phyloP scores from a whole-genome alignment of 805 yeast genomes.

The Starmera caribaea region DNA sequence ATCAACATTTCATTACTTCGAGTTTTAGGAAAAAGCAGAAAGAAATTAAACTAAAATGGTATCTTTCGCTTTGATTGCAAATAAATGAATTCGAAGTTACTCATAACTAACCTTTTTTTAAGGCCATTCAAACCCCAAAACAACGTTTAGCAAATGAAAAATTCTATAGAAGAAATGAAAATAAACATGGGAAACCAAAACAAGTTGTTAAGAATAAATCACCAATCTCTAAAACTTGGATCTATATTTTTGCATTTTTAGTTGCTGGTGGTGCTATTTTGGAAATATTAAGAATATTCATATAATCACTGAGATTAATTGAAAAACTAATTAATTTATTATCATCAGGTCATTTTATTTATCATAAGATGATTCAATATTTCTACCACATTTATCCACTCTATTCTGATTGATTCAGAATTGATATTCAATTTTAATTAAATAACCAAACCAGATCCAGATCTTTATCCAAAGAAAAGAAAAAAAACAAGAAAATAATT shows the following conservation, averaged over 20 bases:
- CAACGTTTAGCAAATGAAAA: conserved; percentile 84
- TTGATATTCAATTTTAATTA: too few species aligned
- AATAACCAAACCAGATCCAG: too few species aligned
- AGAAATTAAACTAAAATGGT: neutral
- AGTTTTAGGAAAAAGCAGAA: neutral
- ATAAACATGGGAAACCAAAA: conserved; percentile 68
- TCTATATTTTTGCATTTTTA: conserved; percentile 53
- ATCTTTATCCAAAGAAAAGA: too few species aligned
- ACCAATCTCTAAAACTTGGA: conserved; percentile 60
- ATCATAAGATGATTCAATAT: too few species aligned
- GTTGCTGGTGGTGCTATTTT: conserved; percentile 77
- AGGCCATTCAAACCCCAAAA: conserved; percentile 76
- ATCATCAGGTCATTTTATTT: too few species aligned
- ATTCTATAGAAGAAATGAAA: conserved; percentile 65
- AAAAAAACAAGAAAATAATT: too few species aligned
- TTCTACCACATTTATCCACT: too few species aligned
- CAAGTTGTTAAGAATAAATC: conserved; percentile 28
- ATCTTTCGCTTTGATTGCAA: too few species aligned
- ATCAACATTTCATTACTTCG: neutral
- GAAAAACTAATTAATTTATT: too few species aligned
- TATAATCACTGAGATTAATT: too few species aligned
- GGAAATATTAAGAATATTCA: conserved; percentile 49
- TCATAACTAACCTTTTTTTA: neutral
- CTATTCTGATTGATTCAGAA: too few species aligned
- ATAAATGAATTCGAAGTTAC: too few species aligned